These are phyloP conservation scores for Aegilops umbellulata DNA, from an alignment of 176 grass and related monocot genomes.

Conservation along the genomic window DNA sequence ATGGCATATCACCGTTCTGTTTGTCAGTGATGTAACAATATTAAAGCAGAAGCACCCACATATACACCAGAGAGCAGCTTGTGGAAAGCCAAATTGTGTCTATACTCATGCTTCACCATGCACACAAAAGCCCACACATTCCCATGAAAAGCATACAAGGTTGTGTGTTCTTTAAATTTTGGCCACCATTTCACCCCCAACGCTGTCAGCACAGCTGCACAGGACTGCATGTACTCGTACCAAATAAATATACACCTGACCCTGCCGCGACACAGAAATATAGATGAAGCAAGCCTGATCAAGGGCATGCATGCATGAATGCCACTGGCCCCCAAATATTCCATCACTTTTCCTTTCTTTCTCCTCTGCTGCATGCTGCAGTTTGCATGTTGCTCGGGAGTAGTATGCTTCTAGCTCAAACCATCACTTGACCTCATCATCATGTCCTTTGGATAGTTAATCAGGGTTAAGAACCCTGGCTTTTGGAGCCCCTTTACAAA, in stretches of 20 bases:
- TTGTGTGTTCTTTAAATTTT: not conserved
- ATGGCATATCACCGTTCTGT: not conserved
- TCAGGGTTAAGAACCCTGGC: slow-evolving; percentile 12
- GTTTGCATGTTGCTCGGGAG: not conserved
- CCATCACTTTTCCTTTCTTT: not conserved
- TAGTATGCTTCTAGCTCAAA: slow-evolving; percentile 16
- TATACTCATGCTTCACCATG: slow-evolving; percentile 32
- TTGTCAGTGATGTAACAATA: not conserved
- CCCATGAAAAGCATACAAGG: slow-evolving; percentile 43
- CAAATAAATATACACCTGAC: not conserved
- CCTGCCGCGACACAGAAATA: slow-evolving; percentile 20
- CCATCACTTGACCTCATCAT: slow-evolving; percentile 36
- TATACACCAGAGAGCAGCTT: not conserved
- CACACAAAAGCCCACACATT: slow-evolving; percentile 42
- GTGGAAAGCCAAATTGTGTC: slow-evolving; percentile 45
- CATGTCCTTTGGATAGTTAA: slow-evolving; percentile 45
- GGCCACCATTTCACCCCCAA: slow-evolving; percentile 6
- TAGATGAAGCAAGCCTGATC: slow-evolving; percentile 13
- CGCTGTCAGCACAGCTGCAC: slow-evolving; percentile 16
- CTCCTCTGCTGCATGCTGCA: not conserved
- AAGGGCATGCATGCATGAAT: slow-evolving; percentile 35
- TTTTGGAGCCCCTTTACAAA: slow-evolving; percentile 37
- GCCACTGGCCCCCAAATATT: slow-evolving; percentile 51
- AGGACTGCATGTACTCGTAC: not conserved
- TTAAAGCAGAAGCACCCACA: not conserved